phyloP scores from a whole-genome alignment of 257 asterid genomes.

The Lycium ferocissimum region DNA sequence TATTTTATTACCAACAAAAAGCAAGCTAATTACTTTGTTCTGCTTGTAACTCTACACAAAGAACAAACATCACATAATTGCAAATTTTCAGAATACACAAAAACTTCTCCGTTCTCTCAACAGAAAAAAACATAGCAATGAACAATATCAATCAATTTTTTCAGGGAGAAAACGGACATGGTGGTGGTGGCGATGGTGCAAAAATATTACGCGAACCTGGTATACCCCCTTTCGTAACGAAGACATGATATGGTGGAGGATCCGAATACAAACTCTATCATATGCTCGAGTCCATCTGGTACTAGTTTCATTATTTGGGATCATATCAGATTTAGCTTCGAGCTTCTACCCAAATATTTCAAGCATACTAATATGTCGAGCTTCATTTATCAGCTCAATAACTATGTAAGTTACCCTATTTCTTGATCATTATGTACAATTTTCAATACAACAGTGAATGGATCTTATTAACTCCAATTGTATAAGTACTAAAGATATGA shows the following conservation, averaged over 20 bases:
- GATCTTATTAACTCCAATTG: not conserved
- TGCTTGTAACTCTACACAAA: not conserved
- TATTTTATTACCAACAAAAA: too few species aligned
- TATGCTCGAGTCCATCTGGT: constrained; percentile 58
- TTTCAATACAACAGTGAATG: not conserved
- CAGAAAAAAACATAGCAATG: not conserved
- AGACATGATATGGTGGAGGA: constrained; percentile 57
- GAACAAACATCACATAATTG: not conserved
- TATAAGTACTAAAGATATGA: not conserved
- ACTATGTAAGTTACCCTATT: constrained; percentile 17
- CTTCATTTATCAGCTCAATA: constrained; percentile 42
- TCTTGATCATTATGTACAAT: not conserved
- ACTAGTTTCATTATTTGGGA: constrained; percentile 61
- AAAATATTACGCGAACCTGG: constrained; percentile 16
- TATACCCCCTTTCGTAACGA: constrained; percentile 59
- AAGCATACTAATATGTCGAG: constrained; percentile 63
- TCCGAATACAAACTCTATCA: constrained; percentile 46
- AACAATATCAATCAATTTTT: not conserved
- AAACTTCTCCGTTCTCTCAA: too few species aligned
- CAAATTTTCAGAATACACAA: not conserved
- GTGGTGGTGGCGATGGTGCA: not conserved
- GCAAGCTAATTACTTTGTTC: not conserved
- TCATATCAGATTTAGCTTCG: constrained; percentile 47
- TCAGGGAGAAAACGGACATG: too few species aligned
- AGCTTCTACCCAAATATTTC: constrained; percentile 54